Conservation (phyloP, 2,329 filamentous ascomycete genomes). For the Waltergamsia citrina region DNA sequence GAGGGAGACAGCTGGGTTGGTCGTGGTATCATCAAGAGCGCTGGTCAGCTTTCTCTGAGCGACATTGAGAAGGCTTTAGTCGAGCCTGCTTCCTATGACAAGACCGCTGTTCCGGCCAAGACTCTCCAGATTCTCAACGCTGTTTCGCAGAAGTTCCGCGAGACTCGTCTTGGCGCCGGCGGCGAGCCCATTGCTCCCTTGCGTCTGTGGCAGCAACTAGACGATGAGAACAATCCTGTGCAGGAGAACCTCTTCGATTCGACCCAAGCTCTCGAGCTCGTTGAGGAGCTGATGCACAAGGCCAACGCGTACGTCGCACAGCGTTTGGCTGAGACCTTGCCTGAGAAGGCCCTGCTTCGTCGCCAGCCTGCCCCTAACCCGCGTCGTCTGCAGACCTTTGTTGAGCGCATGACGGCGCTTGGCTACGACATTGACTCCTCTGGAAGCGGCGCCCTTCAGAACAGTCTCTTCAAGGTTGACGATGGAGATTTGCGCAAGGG, state of each 20-base stretch:
- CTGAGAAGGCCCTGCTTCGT: slow-evolving; percentile 87
- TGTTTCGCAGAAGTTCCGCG: slow-evolving; percentile 83
- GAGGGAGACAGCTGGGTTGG: slow-evolving; percentile 92
- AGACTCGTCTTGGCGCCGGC: slow-evolving; percentile 73
- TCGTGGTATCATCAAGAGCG: slow-evolving; percentile 87
- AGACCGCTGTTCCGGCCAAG: slow-evolving; percentile 58
- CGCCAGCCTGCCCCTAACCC: slow-evolving; percentile 79
- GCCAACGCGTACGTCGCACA: slow-evolving; percentile 84
- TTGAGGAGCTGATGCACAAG: slow-evolving; percentile 92
- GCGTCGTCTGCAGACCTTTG: slow-evolving; percentile 81
- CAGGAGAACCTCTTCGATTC: slow-evolving; percentile 95
- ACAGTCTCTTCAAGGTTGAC: slow-evolving; percentile 88
- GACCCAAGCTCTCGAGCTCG: slow-evolving; percentile 78
- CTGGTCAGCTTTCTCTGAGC: slow-evolving; percentile 72
- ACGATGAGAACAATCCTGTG: slow-evolving; percentile 96
- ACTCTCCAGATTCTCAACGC: slow-evolving; percentile 75
- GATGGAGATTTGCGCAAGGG: slow-evolving; percentile 87
- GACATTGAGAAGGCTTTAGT: slow-evolving; percentile 78
- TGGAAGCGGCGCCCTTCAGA: slow-evolving; percentile 85
- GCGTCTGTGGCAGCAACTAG: slow-evolving; percentile 83
- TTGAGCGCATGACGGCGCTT: slow-evolving; percentile 84
- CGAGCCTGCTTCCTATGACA: slow-evolving; percentile 50
- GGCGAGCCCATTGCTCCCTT: slow-evolving; percentile 74
- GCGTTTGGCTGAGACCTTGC: slow-evolving; percentile 67
- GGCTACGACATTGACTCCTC: slow-evolving; percentile 83